Evolutionary conservation across 306 rosid genomes (phyloP).

Genomic region (Cicer cuneatum): DNA sequence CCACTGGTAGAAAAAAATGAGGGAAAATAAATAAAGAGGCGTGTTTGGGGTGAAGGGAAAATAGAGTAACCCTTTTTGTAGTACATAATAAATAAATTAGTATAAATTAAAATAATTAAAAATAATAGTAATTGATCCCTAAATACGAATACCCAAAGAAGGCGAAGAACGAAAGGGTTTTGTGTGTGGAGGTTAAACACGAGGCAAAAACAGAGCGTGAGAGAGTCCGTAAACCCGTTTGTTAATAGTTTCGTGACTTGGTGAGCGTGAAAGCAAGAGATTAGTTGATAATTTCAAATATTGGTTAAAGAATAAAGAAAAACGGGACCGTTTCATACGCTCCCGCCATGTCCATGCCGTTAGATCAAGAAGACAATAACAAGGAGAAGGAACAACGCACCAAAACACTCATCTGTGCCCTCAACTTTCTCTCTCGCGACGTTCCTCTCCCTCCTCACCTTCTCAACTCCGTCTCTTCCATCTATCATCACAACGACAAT

Average conservation of each 20-base stretch:
- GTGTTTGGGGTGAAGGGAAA: conserved; percentile 6
- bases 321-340: conserved; percentile 41
- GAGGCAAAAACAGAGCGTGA: conserved; percentile 3
- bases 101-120: neutral
- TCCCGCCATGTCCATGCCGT: conserved; percentile 82
- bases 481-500: conserved; percentile 43
- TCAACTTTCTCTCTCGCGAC: conserved; percentile 88
- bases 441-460: conserved; percentile 90
- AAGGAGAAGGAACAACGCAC: conserved; percentile 8
- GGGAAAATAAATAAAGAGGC: neutral
- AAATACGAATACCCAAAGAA: conserved; percentile 38
- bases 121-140: conserved; percentile 32
- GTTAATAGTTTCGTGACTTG: conserved; percentile 12
- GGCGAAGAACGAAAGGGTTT: conserved; percentile 44
- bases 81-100: neutral
- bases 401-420: conserved; percentile 84
- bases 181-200: conserved; percentile 10
- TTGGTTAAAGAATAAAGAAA: conserved; percentile 32
- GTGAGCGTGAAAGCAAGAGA: conserved; percentile 31
- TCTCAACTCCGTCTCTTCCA: conserved; percentile 72
- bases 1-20: too few relatives aligned
- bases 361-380: neutral
- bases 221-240: conserved; percentile 17
- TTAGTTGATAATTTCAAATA: conserved; percentile 42
- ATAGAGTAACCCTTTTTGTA: neutral